Conservation (phyloP, 768 basidiomycete genomes). For the Tulasnella sp. region DNA sequence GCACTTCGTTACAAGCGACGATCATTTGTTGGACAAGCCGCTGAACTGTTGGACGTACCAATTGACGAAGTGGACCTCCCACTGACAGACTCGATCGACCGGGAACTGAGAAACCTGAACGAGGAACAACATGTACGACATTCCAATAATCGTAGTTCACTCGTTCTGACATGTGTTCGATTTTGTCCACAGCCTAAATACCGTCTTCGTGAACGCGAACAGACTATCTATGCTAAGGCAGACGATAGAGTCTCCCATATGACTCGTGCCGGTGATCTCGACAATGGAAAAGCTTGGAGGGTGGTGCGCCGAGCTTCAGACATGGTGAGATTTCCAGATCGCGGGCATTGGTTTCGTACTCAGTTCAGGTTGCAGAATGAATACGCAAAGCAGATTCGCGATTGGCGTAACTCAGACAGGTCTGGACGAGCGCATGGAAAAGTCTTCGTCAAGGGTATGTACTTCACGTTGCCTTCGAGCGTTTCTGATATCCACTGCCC, state of each 20-base stretch:
- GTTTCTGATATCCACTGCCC: neutral
- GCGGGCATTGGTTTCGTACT: neutral
- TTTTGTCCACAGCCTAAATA: slow-evolving; percentile 53
- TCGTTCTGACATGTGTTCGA: slow-evolving; percentile 5
- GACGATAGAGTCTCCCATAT: slow-evolving; percentile 66
- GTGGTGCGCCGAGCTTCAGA: slow-evolving; percentile 82
- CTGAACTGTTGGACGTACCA: neutral
- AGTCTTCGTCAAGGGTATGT: slow-evolving; percentile 82
- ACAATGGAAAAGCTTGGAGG: slow-evolving; percentile 74
- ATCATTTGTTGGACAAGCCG: too few relatives aligned
- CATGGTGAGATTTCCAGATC: slow-evolving; percentile 48
- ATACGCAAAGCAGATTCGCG: slow-evolving; percentile 80
- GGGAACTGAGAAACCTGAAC: slow-evolving; percentile 44
- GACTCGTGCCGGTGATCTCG: slow-evolving; percentile 67
- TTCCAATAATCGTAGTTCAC: neutral
- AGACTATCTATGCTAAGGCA: slow-evolving; percentile 64
- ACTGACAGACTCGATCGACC: slow-evolving; percentile 33
- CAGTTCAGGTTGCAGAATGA: slow-evolving; percentile 54
- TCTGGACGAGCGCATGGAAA: slow-evolving; percentile 78
- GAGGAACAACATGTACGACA: slow-evolving; percentile 27
- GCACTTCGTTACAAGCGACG: neutral
- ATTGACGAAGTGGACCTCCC: slow-evolving; percentile 12
- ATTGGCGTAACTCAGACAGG: slow-evolving; percentile 65
- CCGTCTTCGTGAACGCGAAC: slow-evolving; percentile 63
- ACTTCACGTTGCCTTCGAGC: slow-evolving; percentile 11